Base-by-base conservation (phyloP, 257 asterid species). In the Gardenia jasminoides region DNA sequence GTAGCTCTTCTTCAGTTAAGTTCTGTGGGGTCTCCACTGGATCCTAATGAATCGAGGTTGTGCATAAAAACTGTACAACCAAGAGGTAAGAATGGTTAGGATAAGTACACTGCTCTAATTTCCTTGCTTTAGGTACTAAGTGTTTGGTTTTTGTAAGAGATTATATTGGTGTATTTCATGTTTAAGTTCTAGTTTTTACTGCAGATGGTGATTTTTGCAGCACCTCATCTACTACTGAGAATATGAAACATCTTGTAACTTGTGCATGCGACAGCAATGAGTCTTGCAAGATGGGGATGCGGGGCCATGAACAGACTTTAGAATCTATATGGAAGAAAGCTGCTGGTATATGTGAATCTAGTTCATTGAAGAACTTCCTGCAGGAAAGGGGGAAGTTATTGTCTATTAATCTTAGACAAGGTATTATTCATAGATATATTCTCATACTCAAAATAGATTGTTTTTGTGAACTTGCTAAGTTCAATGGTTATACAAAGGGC, bases 1-100 rank as follows among this genome's bases (percentile, higher is more conserved):
- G 95, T 85, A 36, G 97, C 97, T 41, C 92, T 92, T 76, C 89
- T 92, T 62, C 97, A 92, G 86, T 85, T 96, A 72, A 89, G 94
- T 86, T 90, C 93, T 1, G 70, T 84, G 12, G 87, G 88, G 10
- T 72, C 94, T 52, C 85, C 83, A 44, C 56, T 78, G 47, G 87
- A 89, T 72, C 82, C 78, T 72, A 74, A 70, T 43, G 92, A 86
- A 48, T 67, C 92, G 44, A 86, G 89, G 83, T 67, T 87, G 41
- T 85, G 96, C 78, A 75, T 64, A 39, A 80, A 84, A 78, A 77
- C 89, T 1, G 67, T 85, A 80, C 74, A 85, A 46, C 85, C 90
- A 77, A 91, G 82, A 85, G 97, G 98, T 94, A 73, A 82, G 89
- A 77, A 46, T 6, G 22, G 17, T 58, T 59, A 78, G 26, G 12